Conservation (phyloP, 768 basidiomycete genomes). For the Boletus insuetus region DNA sequence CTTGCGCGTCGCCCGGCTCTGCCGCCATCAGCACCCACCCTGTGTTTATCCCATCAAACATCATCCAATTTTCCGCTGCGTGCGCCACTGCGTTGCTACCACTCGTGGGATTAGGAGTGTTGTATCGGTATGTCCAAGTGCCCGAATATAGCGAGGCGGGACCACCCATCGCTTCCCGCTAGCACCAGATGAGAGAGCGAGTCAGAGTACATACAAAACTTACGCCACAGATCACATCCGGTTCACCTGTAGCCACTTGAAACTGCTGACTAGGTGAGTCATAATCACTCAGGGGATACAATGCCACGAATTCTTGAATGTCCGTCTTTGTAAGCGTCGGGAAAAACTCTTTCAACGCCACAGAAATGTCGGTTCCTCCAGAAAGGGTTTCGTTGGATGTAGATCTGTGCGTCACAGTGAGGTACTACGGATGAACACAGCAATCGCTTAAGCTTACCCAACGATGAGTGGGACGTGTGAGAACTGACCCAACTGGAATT, state of each 20-base stretch:
- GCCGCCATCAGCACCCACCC: slow-evolving; percentile 39
- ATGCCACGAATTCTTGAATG: slow-evolving; percentile 36
- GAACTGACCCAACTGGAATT: slow-evolving; percentile 45
- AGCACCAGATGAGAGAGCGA: background rate
- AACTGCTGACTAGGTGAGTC: slow-evolving; percentile 40
- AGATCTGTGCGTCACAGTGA: slow-evolving; percentile 33
- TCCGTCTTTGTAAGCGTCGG: slow-evolving; percentile 43
- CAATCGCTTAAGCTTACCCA: slow-evolving; percentile 39
- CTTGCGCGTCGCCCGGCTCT: background rate
- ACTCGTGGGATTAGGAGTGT: slow-evolving; percentile 49
- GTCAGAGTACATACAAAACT: slow-evolving; percentile 20
- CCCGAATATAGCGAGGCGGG: slow-evolving; percentile 35
- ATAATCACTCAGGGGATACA: slow-evolving; percentile 46
- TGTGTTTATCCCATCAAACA: slow-evolving; percentile 59
- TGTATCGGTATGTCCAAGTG: slow-evolving; percentile 58
- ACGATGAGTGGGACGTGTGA: slow-evolving; percentile 54
- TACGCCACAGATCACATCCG: slow-evolving; percentile 52
- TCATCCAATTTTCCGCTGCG: slow-evolving; percentile 67
- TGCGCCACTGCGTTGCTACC: slow-evolving; percentile 40
- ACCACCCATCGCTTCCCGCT: slow-evolving; percentile 47
- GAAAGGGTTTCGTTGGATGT: slow-evolving; percentile 61
- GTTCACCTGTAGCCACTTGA: slow-evolving; percentile 49
- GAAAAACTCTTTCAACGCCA: slow-evolving; percentile 41
- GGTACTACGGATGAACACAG: background rate
- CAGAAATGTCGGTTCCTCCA: slow-evolving; percentile 34